Conservation (phyloP, 116 monocot genomes). For the Cymodocea nodosa region DNA sequence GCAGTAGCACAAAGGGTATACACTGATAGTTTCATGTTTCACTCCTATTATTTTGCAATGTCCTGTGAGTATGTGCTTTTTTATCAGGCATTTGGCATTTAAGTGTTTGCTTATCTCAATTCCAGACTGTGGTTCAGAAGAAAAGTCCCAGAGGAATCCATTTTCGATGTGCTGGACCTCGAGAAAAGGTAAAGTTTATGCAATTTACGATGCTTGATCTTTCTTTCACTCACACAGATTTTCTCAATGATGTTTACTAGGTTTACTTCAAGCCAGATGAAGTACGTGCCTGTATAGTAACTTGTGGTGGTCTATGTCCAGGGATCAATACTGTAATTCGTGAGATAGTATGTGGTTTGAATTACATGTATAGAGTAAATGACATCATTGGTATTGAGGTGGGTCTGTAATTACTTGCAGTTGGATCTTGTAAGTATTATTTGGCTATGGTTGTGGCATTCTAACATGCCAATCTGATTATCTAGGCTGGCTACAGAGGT, state of each 20-base stretch:
- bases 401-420: not conserved
- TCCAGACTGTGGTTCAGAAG: slow-evolving; percentile 49
- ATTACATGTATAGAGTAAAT: slow-evolving; percentile 68
- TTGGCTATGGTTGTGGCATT: no score
- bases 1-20: slow-evolving; percentile 41
- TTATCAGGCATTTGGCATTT: not conserved
- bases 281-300: slow-evolving; percentile 86
- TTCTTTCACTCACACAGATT: not conserved
- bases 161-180: slow-evolving; percentile 83
- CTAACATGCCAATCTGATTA: not conserved
- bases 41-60: not conserved
- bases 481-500: slow-evolving; percentile 43
- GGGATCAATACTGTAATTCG: slow-evolving; percentile 94
- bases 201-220: not conserved
- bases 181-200: slow-evolving; percentile 38
- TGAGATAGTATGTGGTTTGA: slow-evolving; percentile 81
- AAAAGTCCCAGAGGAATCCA: slow-evolving; percentile 55
- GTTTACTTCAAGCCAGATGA: slow-evolving; percentile 81
- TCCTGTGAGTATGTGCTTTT: not conserved
- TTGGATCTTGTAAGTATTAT: not conserved
- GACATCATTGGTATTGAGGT: slow-evolving; percentile 83
- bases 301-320: slow-evolving; percentile 90
- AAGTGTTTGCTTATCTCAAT: not conserved
- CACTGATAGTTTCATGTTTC: slow-evolving; percentile 22
- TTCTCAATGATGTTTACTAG: slow-evolving; percentile 12